Percentiles rank a stretch among this genome's conserved stretches.
Conservation (phyloP, 352 stramenopile genomes). For the Plasmopara viticola region DNA sequence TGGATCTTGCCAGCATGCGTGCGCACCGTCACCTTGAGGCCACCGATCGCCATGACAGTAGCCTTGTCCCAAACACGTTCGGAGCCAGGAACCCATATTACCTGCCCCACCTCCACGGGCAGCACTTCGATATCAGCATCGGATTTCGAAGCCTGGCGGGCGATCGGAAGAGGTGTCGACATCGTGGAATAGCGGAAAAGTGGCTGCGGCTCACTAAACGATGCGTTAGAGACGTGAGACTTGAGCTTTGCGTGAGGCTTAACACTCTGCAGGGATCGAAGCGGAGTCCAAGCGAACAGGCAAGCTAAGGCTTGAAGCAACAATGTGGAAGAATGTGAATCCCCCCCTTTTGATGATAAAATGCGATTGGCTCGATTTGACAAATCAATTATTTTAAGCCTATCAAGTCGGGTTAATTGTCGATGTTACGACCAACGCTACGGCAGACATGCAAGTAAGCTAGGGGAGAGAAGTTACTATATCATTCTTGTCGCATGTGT, state of each 20-base stretch:
- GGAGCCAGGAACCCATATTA: slow-evolving; percentile 66
- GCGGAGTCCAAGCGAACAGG: not conserved
- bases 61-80: slow-evolving; percentile 76
- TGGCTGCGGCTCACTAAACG: not conserved
- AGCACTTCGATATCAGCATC: slow-evolving; percentile 61
- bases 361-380: slow-evolving; percentile 10
- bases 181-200: slow-evolving; percentile 22
- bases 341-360: slow-evolving; percentile 8
- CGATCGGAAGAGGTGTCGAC: slow-evolving; percentile 60
- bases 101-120: slow-evolving; percentile 64
- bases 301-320: slow-evolving; percentile 35
- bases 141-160: slow-evolving; percentile 62
- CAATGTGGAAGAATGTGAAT: slow-evolving; percentile 16
- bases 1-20: slow-evolving; percentile 80
- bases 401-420: not conserved
- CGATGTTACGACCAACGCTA: slow-evolving; percentile 9
- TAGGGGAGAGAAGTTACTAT: not conserved
- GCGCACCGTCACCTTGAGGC: slow-evolving; percentile 80
- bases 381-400: slow-evolving; percentile 1
- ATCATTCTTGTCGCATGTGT: slow-evolving; percentile 30
- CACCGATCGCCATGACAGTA: slow-evolving; percentile 79
- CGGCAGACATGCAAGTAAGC: slow-evolving; percentile 5
- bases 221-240: not conserved
- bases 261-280: slow-evolving; percentile 2
- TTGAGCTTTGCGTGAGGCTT: slow-evolving; percentile 1